phyloP scores from a whole-genome alignment of 805 yeast species.

The Wickerhamiella sorbophila region DNA sequence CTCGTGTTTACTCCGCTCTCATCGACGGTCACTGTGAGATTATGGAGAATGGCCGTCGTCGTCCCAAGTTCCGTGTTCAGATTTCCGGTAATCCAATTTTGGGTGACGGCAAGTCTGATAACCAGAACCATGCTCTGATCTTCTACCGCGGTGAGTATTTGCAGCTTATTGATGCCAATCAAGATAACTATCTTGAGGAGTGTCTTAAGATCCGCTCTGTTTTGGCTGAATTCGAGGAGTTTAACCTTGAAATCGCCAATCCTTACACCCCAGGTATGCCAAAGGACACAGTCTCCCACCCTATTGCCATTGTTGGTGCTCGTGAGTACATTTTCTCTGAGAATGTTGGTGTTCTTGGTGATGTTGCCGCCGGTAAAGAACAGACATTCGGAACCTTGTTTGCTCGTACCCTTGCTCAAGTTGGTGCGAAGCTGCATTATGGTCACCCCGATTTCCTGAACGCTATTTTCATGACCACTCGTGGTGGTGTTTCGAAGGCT shows the following conservation, averaged over 20 bases:
- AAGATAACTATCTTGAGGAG: constrained; percentile 89
- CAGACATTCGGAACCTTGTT: constrained; percentile 94
- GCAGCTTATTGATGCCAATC: constrained; percentile 92
- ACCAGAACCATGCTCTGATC: constrained; percentile 76
- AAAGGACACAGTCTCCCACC: constrained; percentile 24
- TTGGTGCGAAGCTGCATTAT: constrained; percentile 88
- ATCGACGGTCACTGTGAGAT: constrained; percentile 45
- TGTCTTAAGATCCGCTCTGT: constrained; percentile 82
- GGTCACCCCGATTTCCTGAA: constrained; percentile 95
- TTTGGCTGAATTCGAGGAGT: constrained; percentile 81
- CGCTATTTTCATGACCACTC: constrained; percentile 80
- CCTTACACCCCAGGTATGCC: constrained; percentile 47
- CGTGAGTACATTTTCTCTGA: constrained; percentile 91
- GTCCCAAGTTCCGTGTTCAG: constrained; percentile 49
- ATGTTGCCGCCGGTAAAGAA: constrained; percentile 94
- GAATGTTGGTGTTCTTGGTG: constrained; percentile 83
- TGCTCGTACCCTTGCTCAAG: constrained; percentile 83
- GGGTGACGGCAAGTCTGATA: constrained; percentile 95
- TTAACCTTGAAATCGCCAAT: constrained; percentile 35
- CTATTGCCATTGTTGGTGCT: constrained; percentile 90
- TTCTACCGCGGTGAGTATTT: constrained; percentile 89
- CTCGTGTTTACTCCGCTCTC: constrained; percentile 51
- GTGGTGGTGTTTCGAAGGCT: constrained; percentile 93
- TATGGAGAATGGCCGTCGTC: constrained; percentile 43
- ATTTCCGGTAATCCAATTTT: constrained; percentile 88